phyloP scores from a whole-genome alignment of 2,329 filamentous ascomycete species.

The Talaromyces sp. region DNA sequence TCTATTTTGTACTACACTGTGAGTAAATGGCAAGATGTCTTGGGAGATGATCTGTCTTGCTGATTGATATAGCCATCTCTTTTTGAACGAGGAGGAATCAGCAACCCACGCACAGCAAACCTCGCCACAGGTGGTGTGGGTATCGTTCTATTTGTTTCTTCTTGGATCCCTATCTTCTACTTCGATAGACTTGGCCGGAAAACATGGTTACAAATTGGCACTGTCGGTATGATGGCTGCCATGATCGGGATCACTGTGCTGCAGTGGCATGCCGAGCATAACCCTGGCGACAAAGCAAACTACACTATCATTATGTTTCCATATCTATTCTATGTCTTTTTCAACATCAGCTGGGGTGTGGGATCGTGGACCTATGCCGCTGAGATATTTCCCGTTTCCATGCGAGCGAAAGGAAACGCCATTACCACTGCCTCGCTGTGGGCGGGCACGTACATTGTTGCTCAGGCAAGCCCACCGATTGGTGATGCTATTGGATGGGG shows the following conservation, averaged over 20 bases:
- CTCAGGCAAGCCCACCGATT: slow-evolving; percentile 17
- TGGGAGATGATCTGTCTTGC: not conserved
- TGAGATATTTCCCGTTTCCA: slow-evolving; percentile 22
- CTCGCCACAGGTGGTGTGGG: slow-evolving; percentile 21
- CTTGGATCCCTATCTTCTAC: slow-evolving; percentile 22
- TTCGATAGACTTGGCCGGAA: slow-evolving; percentile 24
- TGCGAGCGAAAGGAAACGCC: slow-evolving; percentile 21
- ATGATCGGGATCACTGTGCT: slow-evolving; percentile 23
- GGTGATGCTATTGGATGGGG: slow-evolving; percentile 23
- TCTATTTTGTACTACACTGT: slow-evolving; percentile 25
- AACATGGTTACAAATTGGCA: slow-evolving; percentile 23
- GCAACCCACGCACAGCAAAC: slow-evolving; percentile 13
- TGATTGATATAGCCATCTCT: slow-evolving; percentile 16
- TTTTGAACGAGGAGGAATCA: slow-evolving; percentile 23
- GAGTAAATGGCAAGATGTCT: not conserved
- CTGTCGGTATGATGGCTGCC: slow-evolving; percentile 19
- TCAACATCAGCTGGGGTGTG: slow-evolving; percentile 26
- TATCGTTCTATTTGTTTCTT: slow-evolving; percentile 18
- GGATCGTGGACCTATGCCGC: slow-evolving; percentile 24
- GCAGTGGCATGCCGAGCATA: slow-evolving; percentile 18
- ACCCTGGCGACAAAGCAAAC: slow-evolving; percentile 10
- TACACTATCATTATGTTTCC: slow-evolving; percentile 22
- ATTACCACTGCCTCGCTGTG: slow-evolving; percentile 18
- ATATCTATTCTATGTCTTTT: slow-evolving; percentile 25
- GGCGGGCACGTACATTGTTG: slow-evolving; percentile 21